Evolutionary conservation across 192 early-diverging fungal genomes (phyloP), one percentile per base, ranked within the genome.

Genomic region (Gigaspora rosea): DNA sequence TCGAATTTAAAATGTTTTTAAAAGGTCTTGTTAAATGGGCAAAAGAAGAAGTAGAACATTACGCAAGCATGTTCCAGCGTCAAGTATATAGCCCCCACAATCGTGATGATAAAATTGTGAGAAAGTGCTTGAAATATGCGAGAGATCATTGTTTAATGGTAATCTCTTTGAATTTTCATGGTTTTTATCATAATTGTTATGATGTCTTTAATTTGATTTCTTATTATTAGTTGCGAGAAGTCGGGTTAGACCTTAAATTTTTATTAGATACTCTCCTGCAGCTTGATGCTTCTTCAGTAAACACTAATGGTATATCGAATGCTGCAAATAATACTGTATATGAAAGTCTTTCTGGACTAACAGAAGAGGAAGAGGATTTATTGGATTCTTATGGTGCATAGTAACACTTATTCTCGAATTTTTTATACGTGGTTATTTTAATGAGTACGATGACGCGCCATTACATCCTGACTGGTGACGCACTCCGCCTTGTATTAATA

Each of bases 11-110:
- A 50, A 12, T 48, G 35, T 10, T n/a, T 27, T 54, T 18, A 32
- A 41, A 72, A 91, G 91, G 95, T 12, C 92, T 99, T 75, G 91
- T 99, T 35, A 95, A 92, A 11, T 99, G 97, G 97, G 93, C 95
- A 35, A 82, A 90, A 48, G 86, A 89, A 73, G 94, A 99, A 77
- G 90, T 97, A 64, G 90, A 92, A 50, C 84, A 89, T 33, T 99
- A 94, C 84, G 92, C 92, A 0, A 88, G 86, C 32, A 92, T 94
- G 59, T 94, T 76, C 51, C 27, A 35, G 64, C 59, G 74, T n/a
- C 74, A 76, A 52, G 74, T 76, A 35, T 76, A 76, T 33, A 76
- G 61, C 4, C 7, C 64, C 8, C 58, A 64, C 18, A 27, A 65
- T n/a, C 62, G 32, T 0, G 74, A 76, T 3, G 74, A 62, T 5